Base-by-base conservation (phyloP, 2,329 filamentous ascomycete genomes). In the Xylariaceae sp. region DNA sequence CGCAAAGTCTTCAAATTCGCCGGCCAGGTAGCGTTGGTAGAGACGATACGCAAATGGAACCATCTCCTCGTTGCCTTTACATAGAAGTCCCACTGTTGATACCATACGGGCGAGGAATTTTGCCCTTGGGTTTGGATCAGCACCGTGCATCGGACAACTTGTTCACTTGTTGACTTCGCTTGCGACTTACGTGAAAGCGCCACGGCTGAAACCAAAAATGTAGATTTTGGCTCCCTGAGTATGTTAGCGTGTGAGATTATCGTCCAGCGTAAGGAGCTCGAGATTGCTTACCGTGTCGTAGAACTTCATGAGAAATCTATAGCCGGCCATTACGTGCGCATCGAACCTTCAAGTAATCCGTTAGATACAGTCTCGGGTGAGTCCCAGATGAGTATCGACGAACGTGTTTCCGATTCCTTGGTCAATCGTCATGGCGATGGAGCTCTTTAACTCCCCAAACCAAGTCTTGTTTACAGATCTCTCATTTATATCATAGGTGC, bases 221-320 rank as follows among this genome's bases (percentile, higher is more conserved):
- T 78, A 80, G 32, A 80, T 77, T 43, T 72, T 71, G 53, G 76
- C 75, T 0, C 69, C 73, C 59, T 75, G 31, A 36, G 14, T 7
- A 36, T 4, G 30, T 52, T 31, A 52, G 51, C 19, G n/a, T 41
- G 5, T 15, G n/a, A 9, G 11, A 6, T 17, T 5, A 11, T 11
- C 43, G 3, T 4, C 14, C 33, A 2, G 11, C 5, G 2, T 31
- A 32, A 39, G 10, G 14, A 32, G 42, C 11, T 14, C 22, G 4
- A 27, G 5, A 17, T 61, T 52, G 68, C 71, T 49, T 63, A 60
- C 30, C 17, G 52, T 52, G 9, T 69, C 63, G 47, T 80, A 80
- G 58, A 75, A 77, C 10, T 74, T 71, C 77, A 81, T 80, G 18
- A 80, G 55, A 48, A 81, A 81, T 2, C 71, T 66, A 53, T 81